phyloP scores from a whole-genome alignment of 495 filamentous ascomycete genomes.

The Penicillium ochrochloron region DNA sequence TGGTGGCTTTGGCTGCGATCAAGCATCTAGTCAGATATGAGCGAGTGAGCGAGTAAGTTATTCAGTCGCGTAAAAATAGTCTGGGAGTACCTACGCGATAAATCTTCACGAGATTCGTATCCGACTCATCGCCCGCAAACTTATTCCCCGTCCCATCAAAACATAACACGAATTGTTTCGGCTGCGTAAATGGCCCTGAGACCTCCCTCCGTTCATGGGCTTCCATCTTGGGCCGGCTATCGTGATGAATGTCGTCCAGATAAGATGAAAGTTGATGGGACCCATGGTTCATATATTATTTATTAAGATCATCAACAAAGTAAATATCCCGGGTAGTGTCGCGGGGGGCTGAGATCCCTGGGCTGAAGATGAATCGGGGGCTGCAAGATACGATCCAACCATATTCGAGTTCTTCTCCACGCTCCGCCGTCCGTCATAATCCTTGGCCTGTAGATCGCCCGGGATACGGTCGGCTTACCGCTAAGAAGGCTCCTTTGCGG shows the following conservation, averaged over 20 bases:
- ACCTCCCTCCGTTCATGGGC: background rate
- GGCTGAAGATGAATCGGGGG: constrained; percentile 10
- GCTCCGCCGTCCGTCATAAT: constrained; percentile 9
- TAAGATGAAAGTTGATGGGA: background rate
- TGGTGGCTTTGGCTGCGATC: constrained; percentile 55
- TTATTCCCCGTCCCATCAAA: constrained; percentile 91
- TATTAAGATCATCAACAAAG: constrained; percentile 7
- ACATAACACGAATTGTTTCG: constrained; percentile 70
- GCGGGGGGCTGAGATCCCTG: constrained; percentile 7
- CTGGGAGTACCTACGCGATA: constrained; percentile 49
- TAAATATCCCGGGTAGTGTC: background rate
- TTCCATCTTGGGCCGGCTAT: background rate
- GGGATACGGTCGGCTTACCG: constrained; percentile 4
- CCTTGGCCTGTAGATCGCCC: constrained; percentile 24
- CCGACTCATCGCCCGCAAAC: constrained; percentile 74
- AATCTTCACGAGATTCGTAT: constrained; percentile 89
- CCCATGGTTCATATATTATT: constrained; percentile 18
- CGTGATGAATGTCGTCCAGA: background rate
- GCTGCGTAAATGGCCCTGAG: constrained; percentile 17
- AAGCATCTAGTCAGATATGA: constrained; percentile 43
- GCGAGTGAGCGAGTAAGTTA: background rate
- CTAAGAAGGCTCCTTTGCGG: background rate
- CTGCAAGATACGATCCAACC: constrained; percentile 18
- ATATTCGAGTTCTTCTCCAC: constrained; percentile 15
- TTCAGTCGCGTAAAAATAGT: background rate